These are phyloP conservation scores for Phytopythium cucurbitacearum DNA, from an alignment of 352 stramenopile species.

Conservation along the genomic window DNA sequence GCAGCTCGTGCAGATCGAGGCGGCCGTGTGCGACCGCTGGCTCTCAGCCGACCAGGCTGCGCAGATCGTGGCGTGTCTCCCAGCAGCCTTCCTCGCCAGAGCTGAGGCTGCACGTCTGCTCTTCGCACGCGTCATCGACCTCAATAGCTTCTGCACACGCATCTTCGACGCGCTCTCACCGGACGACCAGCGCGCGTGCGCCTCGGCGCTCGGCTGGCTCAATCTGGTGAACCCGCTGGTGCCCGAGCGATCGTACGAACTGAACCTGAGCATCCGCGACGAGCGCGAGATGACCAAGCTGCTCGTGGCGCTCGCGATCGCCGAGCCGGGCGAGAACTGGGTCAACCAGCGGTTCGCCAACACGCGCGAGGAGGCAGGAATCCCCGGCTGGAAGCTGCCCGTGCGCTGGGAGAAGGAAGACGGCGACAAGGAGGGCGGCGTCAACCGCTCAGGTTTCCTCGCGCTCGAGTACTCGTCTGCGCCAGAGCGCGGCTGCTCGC, in stretches of 20 bases:
- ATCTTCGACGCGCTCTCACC: slow-evolving; percentile 49
- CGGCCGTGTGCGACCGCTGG: slow-evolving; percentile 68
- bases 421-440: slow-evolving; percentile 45
- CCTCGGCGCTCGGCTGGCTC: slow-evolving; percentile 59
- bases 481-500: slow-evolving; percentile 54
- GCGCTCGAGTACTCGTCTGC: slow-evolving; percentile 75
- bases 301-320: slow-evolving; percentile 73
- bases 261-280: slow-evolving; percentile 67
- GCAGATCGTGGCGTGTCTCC: slow-evolving; percentile 77
- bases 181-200: slow-evolving; percentile 45
- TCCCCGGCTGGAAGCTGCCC: slow-evolving; percentile 78
- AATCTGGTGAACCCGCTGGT: slow-evolving; percentile 78
- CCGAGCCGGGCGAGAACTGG: slow-evolving; percentile 81
- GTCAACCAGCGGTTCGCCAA: slow-evolving; percentile 71
- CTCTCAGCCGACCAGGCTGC: slow-evolving; percentile 63
- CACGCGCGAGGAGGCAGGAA: slow-evolving; percentile 40
- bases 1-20: slow-evolving; percentile 83
- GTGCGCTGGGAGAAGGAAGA: slow-evolving; percentile 73
- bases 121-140: slow-evolving; percentile 71
- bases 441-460: slow-evolving; percentile 63
- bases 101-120: slow-evolving; percentile 69
- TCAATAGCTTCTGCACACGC: slow-evolving; percentile 49
- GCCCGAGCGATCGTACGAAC: slow-evolving; percentile 60
- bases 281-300: slow-evolving; percentile 80
- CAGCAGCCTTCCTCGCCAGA: slow-evolving; percentile 42